Evolutionary conservation across 805 yeast genomes (phyloP).

Genomic region (Candida wancherniae): DNA sequence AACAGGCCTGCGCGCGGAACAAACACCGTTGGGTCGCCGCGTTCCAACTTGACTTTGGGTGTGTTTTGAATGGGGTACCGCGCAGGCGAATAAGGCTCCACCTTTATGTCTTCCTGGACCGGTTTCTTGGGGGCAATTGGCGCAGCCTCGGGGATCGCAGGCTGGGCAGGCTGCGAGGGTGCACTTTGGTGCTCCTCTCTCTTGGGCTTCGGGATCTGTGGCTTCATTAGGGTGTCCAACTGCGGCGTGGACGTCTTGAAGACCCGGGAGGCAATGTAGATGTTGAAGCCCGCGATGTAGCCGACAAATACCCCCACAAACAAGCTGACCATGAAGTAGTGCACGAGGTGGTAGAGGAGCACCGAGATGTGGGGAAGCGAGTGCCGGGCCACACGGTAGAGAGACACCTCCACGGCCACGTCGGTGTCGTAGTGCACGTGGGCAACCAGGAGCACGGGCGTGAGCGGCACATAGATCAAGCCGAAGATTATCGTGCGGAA

Average conservation of each 20-base stretch:
- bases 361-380: constrained; percentile 12
- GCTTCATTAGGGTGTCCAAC: neutral
- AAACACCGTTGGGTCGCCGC: no score
- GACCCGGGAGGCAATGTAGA: constrained; percentile 8
- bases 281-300: constrained; percentile 13
- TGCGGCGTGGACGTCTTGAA: constrained; percentile 3
- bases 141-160: no score
- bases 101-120: neutral
- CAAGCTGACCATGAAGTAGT: constrained; percentile 14
- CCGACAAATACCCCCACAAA: constrained; percentile 16
- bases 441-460: constrained; percentile 11
- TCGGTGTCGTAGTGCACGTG: constrained; percentile 10
- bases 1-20: no score
- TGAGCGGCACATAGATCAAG: constrained; percentile 14
- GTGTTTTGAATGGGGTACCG: neutral
- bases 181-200: no score
- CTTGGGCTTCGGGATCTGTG: neutral
- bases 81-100: neutral
- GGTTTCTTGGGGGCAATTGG: no score
- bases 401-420: constrained; percentile 15
- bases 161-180: no score
- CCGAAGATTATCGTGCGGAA: constrained; percentile 16
- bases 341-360: constrained; percentile 11
- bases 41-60: neutral
- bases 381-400: constrained; percentile 8